Conservation (phyloP, 352 stramenopile genomes). For the Phytophthora sp. region DNA sequence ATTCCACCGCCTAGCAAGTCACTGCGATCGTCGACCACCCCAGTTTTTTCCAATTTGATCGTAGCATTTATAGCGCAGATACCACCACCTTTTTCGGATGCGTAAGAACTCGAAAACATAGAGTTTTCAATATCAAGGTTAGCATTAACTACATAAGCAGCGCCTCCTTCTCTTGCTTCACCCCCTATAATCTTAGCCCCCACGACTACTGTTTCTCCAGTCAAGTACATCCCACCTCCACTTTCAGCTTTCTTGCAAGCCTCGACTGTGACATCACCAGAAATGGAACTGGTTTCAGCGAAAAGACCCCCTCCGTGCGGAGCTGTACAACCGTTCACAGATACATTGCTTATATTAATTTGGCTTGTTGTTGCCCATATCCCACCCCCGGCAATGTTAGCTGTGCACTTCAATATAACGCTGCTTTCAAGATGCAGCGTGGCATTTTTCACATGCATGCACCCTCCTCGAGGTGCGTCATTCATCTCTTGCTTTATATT, state of each 20-base stretch:
- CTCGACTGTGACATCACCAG: slow-evolving; percentile 20
- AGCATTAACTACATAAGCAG: slow-evolving; percentile 27
- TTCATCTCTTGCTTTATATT: slow-evolving; percentile 18
- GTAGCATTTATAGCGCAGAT: slow-evolving; percentile 23
- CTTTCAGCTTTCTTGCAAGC: slow-evolving; percentile 5
- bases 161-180: slow-evolving; percentile 34
- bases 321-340: neutral
- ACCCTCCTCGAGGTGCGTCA: slow-evolving; percentile 12
- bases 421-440: slow-evolving; percentile 5
- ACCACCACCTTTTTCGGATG: slow-evolving; percentile 33
- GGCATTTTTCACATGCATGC: slow-evolving; percentile 17
- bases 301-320: slow-evolving; percentile 25
- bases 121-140: slow-evolving; percentile 5
- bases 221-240: slow-evolving; percentile 33
- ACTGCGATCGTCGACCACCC: slow-evolving; percentile 2
- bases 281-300: slow-evolving; percentile 12
- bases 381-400: slow-evolving; percentile 25
- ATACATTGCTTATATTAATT: slow-evolving; percentile 8
- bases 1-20: slow-evolving; percentile 37
- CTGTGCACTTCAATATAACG: slow-evolving; percentile 8
- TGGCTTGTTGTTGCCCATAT: slow-evolving; percentile 25
- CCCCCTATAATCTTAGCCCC: slow-evolving; percentile 10
- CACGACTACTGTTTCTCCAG: slow-evolving; percentile 2
- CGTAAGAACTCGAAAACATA: slow-evolving; percentile 10
- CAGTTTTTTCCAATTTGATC: slow-evolving; percentile 9